Base-by-base conservation (phyloP, 2,329 filamentous ascomycete species). In the Diplodia corticola region DNA sequence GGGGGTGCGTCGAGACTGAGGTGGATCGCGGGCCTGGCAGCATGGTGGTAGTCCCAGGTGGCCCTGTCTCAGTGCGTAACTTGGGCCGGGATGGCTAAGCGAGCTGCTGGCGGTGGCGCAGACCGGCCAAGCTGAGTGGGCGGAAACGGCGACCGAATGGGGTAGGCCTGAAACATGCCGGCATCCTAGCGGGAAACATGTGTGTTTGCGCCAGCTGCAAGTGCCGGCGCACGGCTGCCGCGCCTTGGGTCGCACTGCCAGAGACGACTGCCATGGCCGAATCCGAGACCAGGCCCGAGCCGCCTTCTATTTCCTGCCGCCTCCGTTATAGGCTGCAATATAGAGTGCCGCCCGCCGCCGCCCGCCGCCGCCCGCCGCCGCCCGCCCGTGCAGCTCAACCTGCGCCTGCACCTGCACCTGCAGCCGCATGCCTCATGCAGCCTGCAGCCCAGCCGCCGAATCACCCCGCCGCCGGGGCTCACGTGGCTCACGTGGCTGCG, bases 121-220 rank as follows among this genome's bases (percentile, higher is more conserved):
- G 33, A 10, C 10, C 15, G 40, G 40, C n/a, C 17, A 6, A 20
- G 40, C 40, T 44, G 40, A 44, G n/a, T 6, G 13, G 12, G 17
- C 17, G 40, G 40, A n/a, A 44, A 20, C n/a, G 17, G 17, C 17
- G 17, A 20, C 40, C 17, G 17, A 20, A 44, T 20, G 40, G 40
- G 40, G 33, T 17, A 49, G 57, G 40, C 12, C 44, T 61, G 57
- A 61, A 61, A 61, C 57, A 49, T 61, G 57, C 49, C 49, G 57
- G 57, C 28, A 30, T 15, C 20, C 57, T 61, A 61, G 57, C 57
- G 22, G 26, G 30, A 61, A 48, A 13, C 20, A 20, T 28, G 30
- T 22, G 3, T 61, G 40, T 49, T 61, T 49, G 37, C 26, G 24
- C 37, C 37, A 59, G 17, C 12, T 46, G 55, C 57, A 61, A 61